Evolutionary conservation across 495 filamentous ascomycete species (phyloP).

Genomic region (Talaromyces ruber): DNA sequence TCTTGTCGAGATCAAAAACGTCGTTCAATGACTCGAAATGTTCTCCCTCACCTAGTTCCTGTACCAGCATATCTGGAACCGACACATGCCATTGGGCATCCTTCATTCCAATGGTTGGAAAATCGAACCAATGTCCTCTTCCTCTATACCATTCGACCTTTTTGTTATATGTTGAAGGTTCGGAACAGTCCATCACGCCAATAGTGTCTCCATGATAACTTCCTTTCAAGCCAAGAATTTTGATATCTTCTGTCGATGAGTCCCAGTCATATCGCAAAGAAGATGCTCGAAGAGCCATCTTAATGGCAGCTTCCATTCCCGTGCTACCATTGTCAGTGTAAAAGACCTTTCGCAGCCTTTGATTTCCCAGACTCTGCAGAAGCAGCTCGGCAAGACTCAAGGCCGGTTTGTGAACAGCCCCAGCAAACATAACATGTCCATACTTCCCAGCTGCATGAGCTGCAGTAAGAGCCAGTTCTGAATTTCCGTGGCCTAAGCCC

Average conservation of each 20-base stretch:
- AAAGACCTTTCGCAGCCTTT: slow-evolving; percentile 57
- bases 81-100: slow-evolving; percentile 55
- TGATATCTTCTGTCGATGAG: slow-evolving; percentile 42
- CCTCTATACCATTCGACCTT: slow-evolving; percentile 75
- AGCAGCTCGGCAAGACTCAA: slow-evolving; percentile 53
- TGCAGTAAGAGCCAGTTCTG: slow-evolving; percentile 55
- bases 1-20: slow-evolving; percentile 51
- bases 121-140: slow-evolving; percentile 68
- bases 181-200: slow-evolving; percentile 70
- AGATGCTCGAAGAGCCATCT: slow-evolving; percentile 65
- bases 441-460: slow-evolving; percentile 77
- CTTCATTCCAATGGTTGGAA: slow-evolving; percentile 56
- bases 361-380: slow-evolving; percentile 45
- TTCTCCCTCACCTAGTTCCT: slow-evolving; percentile 32
- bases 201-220: slow-evolving; percentile 80
- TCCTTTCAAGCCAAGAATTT: slow-evolving; percentile 62
- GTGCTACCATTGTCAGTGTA: slow-evolving; percentile 76
- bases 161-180: slow-evolving; percentile 63
- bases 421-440: slow-evolving; percentile 78
- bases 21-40: slow-evolving; percentile 42
- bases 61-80: slow-evolving; percentile 37
- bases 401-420: slow-evolving; percentile 63
- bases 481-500: slow-evolving; percentile 68
- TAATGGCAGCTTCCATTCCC: slow-evolving; percentile 69
- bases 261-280: slow-evolving; percentile 56